Conservation (phyloP, 306 rosid species). For the Astragalus glycyphyllos region DNA sequence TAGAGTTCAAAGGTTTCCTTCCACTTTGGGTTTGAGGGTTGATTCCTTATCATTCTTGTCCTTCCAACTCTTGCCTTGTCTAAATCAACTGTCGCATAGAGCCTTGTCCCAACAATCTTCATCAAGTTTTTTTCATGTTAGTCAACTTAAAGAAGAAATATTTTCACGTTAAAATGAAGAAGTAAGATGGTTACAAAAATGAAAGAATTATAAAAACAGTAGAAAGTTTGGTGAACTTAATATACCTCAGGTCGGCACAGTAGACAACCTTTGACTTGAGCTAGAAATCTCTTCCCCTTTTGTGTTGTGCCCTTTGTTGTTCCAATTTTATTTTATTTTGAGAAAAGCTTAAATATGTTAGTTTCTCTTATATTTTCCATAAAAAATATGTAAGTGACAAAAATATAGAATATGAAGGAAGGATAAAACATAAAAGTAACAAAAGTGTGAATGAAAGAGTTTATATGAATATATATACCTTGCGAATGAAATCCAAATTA, state of each 20-base stretch:
- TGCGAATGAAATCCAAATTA: slow-evolving; percentile 43
- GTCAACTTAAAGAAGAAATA: neutral
- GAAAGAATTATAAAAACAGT: neutral
- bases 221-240: neutral
- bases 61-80: slow-evolving; percentile 69
- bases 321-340: neutral
- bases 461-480: slow-evolving; percentile 46
- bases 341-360: neutral
- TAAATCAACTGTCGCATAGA: slow-evolving; percentile 84
- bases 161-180: slow-evolving; percentile 14
- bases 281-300: slow-evolving; percentile 51
- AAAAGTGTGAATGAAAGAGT: slow-evolving; percentile 10
- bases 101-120: slow-evolving; percentile 69
- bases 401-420: too few species aligned
- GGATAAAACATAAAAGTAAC: too few species aligned
- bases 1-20: slow-evolving; percentile 60
- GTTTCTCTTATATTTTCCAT: too few species aligned
- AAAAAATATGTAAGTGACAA: too few species aligned
- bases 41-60: slow-evolving; percentile 54
- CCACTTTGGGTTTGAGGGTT: slow-evolving; percentile 62
- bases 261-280: slow-evolving; percentile 64
- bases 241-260: slow-evolving; percentile 69
- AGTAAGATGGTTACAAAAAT: neutral
- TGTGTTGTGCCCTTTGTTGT: slow-evolving; percentile 41
- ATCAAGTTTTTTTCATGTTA: slow-evolving; percentile 18